phyloP scores from a whole-genome alignment of 1,284 basidiomycete species.

The Wallemia ichthyophaga region DNA sequence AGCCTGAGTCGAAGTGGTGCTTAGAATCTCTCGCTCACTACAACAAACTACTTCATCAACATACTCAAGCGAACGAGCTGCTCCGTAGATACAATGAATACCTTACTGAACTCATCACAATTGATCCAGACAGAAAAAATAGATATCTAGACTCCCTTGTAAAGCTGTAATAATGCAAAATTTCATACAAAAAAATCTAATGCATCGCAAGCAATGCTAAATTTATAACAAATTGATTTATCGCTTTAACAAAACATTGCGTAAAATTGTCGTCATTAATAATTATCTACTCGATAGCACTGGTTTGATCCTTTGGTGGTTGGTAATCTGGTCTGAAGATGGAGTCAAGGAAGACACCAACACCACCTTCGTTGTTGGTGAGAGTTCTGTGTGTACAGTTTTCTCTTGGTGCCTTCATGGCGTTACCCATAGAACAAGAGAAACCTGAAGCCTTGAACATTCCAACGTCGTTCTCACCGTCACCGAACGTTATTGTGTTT shows the following conservation, averaged over 20 bases:
- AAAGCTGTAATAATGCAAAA: no score
- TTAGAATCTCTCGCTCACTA: conserved; percentile 72
- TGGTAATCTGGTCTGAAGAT: conserved; percentile 1
- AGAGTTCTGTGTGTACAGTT: conserved; percentile 3
- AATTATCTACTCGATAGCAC: background rate
- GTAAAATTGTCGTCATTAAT: no score
- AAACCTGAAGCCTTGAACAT: conserved; percentile 8
- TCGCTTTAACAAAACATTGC: background rate
- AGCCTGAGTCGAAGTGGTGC: conserved; percentile 87
- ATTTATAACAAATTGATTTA: background rate
- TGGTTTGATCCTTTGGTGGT: background rate
- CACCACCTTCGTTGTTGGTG: conserved; percentile 6
- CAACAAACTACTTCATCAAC: conserved; percentile 23
- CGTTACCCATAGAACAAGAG: conserved; percentile 8
- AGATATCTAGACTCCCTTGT: background rate
- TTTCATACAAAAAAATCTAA: no score
- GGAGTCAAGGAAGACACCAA: conserved; percentile 6
- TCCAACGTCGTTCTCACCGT: conserved; percentile 9
- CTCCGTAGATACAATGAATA: background rate
- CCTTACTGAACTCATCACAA: background rate
- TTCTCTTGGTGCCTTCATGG: conserved; percentile 7
- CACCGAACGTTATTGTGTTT: conserved; percentile 8
- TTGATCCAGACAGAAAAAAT: background rate
- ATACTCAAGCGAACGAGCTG: conserved; percentile 9
- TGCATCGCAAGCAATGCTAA: no score